These are phyloP conservation scores for Populus tremula DNA, from an alignment of 345 rosid genomes.

Conservation along the genomic window DNA sequence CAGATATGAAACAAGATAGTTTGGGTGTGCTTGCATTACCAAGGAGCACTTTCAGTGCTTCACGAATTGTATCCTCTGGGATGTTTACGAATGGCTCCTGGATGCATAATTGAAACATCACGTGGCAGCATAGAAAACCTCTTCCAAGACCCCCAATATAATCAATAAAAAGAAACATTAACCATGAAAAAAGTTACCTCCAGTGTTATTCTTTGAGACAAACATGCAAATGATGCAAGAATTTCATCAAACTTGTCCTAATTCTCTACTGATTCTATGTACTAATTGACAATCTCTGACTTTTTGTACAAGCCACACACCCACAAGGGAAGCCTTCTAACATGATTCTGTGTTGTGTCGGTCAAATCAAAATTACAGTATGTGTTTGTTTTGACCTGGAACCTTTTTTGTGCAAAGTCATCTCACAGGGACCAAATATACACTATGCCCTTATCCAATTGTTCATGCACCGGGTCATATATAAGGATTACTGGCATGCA, in stretches of 20 bases:
- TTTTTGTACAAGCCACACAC: no score
- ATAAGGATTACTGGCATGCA: neutral
- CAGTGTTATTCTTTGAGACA: neutral
- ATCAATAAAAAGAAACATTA: neutral
- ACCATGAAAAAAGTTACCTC: neutral
- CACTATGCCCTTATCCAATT: neutral
- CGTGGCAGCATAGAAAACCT: neutral
- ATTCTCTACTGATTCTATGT: neutral
- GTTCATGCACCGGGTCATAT: neutral
- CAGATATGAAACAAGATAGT: conserved; percentile 3
- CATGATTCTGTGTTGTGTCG: neutral
- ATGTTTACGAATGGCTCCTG: conserved; percentile 89
- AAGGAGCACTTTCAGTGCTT: conserved; percentile 80
- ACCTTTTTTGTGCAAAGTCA: neutral
- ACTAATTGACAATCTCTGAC: neutral
- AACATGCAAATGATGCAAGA: neutral
- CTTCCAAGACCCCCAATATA: neutral
- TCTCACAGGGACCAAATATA: neutral
- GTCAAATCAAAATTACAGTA: neutral
- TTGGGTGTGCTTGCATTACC: conserved; percentile 43
- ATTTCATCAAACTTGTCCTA: neutral
- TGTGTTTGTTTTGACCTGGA: neutral
- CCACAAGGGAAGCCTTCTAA: neutral
- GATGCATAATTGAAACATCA: conserved; percentile 16
- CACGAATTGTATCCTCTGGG: conserved; percentile 71